Conservation (phyloP, 108 stramenopile genomes). For the Skeletonema costatum region DNA sequence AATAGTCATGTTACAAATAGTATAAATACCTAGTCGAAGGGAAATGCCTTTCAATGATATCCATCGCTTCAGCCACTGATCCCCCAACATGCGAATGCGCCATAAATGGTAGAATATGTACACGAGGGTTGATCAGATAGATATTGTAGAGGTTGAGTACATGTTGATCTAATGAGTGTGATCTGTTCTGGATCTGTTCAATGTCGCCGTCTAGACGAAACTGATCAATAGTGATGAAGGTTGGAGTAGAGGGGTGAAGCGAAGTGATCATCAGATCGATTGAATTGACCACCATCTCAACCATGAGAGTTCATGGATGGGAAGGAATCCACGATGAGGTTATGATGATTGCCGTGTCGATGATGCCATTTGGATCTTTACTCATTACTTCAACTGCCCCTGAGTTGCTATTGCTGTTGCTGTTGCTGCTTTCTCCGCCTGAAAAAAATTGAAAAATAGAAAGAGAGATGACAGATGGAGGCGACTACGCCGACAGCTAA, state of each 20-base stretch:
- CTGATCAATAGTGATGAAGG: slow-evolving; percentile 26
- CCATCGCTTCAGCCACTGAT: slow-evolving; percentile 28
- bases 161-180: slow-evolving; percentile 17
- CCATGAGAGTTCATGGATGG: slow-evolving; percentile 4
- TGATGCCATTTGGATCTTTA: no score
- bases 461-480: no score
- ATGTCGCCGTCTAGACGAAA: neutral
- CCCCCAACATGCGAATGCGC: slow-evolving; percentile 25
- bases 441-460: no score
- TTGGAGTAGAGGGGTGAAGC: slow-evolving; percentile 12
- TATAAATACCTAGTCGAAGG: slow-evolving; percentile 21
- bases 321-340: slow-evolving; percentile 9
- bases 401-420: no score
- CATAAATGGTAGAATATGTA: slow-evolving; percentile 24
- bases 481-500: no score
- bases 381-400: no score
- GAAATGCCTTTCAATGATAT: slow-evolving; percentile 14
- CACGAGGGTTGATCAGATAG: neutral
- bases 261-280: neutral
- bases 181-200: neutral
- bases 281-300: slow-evolving; percentile 11
- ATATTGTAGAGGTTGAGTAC: neutral
- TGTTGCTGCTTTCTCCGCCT: no score
- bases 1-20: slow-evolving; percentile 37
- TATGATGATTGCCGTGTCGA: slow-evolving; percentile 17